Evolutionary conservation across 148 eudicot species (phyloP).

Genomic region (Vaccinium macrocarpon): DNA sequence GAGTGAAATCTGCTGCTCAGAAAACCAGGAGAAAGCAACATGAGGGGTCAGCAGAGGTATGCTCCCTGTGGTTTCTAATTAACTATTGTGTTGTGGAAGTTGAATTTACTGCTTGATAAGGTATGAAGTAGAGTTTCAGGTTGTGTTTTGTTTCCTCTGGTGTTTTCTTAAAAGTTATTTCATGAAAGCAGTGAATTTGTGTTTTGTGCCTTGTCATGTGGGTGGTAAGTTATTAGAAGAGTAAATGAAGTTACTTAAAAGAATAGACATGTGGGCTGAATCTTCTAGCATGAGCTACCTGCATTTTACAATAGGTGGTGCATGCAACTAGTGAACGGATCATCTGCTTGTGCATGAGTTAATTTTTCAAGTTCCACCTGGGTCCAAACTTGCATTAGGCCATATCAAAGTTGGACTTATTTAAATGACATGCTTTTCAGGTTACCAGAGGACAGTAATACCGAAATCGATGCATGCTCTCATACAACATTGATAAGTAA

Average conservation of each 20-base stretch:
- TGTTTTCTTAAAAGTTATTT: not conserved
- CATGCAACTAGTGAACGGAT: not conserved
- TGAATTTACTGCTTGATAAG: not conserved
- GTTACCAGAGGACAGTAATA: not conserved
- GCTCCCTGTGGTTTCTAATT: not conserved
- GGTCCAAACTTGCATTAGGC: not conserved
- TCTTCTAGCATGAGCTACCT: not conserved
- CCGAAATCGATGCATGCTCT: not conserved
- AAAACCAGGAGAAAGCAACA: slow-evolving; percentile 35
- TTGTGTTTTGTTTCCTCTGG: not conserved
- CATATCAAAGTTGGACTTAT: not conserved
- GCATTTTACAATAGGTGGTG: too few species aligned
- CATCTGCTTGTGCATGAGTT: not conserved
- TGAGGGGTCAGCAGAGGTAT: slow-evolving; percentile 69
- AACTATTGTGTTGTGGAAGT: not conserved
- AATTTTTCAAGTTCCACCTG: not conserved
- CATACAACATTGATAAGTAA: not conserved
- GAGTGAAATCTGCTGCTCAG: slow-evolving; percentile 26
- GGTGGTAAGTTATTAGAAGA: not conserved
- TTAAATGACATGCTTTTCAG: not conserved
- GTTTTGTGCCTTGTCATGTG: not conserved
- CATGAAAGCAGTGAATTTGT: not conserved
- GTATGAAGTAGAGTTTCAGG: not conserved
- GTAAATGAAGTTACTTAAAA: not conserved
- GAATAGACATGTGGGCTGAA: not conserved